phyloP scores from a whole-genome alignment of 345 rosid species.

The Eutrema heterophyllum region DNA sequence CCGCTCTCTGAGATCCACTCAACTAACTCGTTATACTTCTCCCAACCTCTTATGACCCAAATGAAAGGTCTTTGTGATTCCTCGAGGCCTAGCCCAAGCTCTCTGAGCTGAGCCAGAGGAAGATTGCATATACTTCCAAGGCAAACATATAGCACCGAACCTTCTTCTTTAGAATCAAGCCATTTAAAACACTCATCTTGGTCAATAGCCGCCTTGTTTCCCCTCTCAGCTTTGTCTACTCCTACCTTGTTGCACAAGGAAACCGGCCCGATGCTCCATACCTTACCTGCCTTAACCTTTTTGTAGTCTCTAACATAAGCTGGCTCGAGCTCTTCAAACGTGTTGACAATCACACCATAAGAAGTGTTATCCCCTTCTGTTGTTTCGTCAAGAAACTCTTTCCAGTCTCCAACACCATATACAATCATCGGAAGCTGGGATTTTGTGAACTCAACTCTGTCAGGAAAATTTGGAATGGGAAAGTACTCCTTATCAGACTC shows the following conservation, averaged over 20 bases:
- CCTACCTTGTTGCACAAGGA: constrained; percentile 29
- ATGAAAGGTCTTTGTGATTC: constrained; percentile 43
- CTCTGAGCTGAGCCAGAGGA: constrained; percentile 26
- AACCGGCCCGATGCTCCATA: constrained; percentile 45
- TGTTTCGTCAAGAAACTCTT: background rate
- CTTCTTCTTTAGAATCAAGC: constrained; percentile 31
- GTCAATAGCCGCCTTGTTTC: constrained; percentile 25
- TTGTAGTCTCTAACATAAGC: constrained; percentile 29
- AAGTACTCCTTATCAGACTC: constrained; percentile 30
- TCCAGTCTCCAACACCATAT: background rate
- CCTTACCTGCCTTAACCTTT: constrained; percentile 17
- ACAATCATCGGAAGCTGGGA: constrained; percentile 26
- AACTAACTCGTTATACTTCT: constrained; percentile 12
- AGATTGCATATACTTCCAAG: constrained; percentile 37
- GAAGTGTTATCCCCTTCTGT: constrained; percentile 20
- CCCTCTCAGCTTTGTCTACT: constrained; percentile 38
- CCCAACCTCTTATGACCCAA: constrained; percentile 44
- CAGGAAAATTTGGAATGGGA: constrained; percentile 40
- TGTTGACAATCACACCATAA: constrained; percentile 36
- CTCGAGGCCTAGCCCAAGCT: constrained; percentile 42
- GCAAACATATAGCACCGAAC: constrained; percentile 44
- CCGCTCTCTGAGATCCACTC: constrained; percentile 27
- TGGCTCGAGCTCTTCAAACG: constrained; percentile 39
- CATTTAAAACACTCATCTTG: constrained; percentile 28
- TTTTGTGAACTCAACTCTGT: constrained; percentile 36